These are phyloP conservation scores for Fagopyrum homotropicum DNA, from an alignment of 148 eudicot species.

Conservation along the genomic window DNA sequence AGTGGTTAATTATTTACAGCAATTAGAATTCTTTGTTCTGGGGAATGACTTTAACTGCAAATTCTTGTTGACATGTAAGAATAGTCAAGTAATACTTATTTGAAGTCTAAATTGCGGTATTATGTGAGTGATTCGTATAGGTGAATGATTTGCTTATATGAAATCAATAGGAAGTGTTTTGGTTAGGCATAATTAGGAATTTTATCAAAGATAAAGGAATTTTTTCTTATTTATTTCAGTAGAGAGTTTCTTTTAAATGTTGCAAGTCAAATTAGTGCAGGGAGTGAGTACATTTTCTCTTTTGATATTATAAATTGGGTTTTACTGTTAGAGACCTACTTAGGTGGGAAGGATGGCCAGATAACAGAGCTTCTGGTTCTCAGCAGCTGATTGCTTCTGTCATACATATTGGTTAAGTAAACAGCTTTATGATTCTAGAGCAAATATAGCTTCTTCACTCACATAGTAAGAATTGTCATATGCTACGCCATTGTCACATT, in stretches of 20 bases:
- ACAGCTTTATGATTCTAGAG: background rate
- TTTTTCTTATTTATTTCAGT: background rate
- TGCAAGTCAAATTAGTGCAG: background rate
- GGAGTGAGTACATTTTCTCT: background rate
- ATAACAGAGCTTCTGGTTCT: background rate
- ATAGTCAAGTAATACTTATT: background rate
- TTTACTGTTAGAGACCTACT: background rate
- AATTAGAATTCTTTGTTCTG: background rate
- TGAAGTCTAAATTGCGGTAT: constrained; percentile 2
- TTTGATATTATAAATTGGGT: background rate
- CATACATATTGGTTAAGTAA: background rate
- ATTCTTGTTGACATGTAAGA: background rate
- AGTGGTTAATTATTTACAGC: background rate
- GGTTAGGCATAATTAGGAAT: background rate
- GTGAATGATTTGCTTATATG: constrained; percentile 1
- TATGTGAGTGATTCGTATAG: background rate
- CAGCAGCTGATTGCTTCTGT: background rate
- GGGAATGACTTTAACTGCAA: background rate
- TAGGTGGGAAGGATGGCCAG: background rate
- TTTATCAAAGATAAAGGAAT: background rate
- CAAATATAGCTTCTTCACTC: background rate
- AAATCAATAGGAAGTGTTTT: background rate
- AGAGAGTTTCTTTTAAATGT: background rate
- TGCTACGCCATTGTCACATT: background rate
- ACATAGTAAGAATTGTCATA: background rate